These are phyloP conservation scores for Cyathus striatus DNA, from an alignment of 768 basidiomycete species.

Conservation along the genomic window DNA sequence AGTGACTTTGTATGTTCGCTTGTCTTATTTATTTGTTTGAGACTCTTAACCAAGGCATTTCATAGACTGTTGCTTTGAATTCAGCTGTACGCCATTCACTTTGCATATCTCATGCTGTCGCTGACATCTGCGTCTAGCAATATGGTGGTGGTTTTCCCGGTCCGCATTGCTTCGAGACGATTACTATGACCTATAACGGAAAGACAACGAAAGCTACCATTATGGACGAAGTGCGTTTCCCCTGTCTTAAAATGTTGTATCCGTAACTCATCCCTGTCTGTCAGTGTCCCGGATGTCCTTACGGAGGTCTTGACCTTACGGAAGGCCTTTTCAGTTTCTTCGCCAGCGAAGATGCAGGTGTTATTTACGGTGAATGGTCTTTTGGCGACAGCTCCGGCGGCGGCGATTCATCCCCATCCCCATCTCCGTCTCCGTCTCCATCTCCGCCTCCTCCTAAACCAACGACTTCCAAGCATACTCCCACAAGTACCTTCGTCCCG, in stretches of 20 bases:
- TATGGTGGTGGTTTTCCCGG: slow-evolving; percentile 39
- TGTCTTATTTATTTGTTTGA: not conserved
- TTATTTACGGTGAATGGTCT: slow-evolving; percentile 59
- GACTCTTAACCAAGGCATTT: not conserved
- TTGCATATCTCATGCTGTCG: not conserved
- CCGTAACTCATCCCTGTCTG: slow-evolving; percentile 3
- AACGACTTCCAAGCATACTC: too few species aligned
- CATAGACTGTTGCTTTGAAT: slow-evolving; percentile 52
- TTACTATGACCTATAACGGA: slow-evolving; percentile 59
- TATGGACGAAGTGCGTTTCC: slow-evolving; percentile 52
- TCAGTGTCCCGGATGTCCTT: slow-evolving; percentile 70
- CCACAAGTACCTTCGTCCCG: slow-evolving; percentile 7
- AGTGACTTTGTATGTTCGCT: slow-evolving; percentile 21
- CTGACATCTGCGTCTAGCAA: slow-evolving; percentile 39
- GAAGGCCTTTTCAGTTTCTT: slow-evolving; percentile 63
- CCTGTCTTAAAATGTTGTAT: not conserved
- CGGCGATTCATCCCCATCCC: too few species aligned
- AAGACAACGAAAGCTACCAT: slow-evolving; percentile 54
- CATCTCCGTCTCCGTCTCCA: too few species aligned
- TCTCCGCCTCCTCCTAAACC: too few species aligned
- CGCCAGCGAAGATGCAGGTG: slow-evolving; percentile 38
- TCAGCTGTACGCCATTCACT: slow-evolving; percentile 20
- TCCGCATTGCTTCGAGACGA: slow-evolving; percentile 50
- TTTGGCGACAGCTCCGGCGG: slow-evolving; percentile 30
- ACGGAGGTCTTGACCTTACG: slow-evolving; percentile 64